A percentile compares a stretch with the other conserved stretches of the same genome.
Evolutionary conservation across 768 basidiomycete genomes (phyloP).

Genomic region (Sistotremastrum suecicum): DNA sequence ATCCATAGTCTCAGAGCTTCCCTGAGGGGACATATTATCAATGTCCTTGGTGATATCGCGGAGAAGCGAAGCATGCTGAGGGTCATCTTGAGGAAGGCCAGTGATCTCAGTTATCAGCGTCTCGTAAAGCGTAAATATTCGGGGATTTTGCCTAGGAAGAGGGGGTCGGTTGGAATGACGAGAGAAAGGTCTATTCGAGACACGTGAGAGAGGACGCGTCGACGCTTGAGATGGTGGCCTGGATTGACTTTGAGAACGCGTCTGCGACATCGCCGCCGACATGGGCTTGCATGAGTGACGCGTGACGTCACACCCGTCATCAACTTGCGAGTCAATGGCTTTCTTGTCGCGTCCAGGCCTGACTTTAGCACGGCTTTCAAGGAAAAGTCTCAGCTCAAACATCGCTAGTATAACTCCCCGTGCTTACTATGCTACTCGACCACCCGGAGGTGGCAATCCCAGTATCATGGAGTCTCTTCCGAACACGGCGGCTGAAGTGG

Average conservation of each 20-base stretch:
- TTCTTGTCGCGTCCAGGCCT: conserved; percentile 1
- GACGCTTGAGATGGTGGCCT: conserved; percentile 1
- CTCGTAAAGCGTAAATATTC: conserved; percentile 40
- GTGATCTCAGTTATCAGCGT: conserved; percentile 26
- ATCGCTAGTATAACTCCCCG: conserved; percentile 9
- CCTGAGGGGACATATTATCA: background rate
- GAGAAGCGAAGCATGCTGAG: conserved; percentile 5
- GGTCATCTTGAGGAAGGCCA: conserved; percentile 7
- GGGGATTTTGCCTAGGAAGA: conserved; percentile 35
- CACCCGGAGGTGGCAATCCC: conserved; percentile 11
- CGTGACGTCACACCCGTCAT: background rate
- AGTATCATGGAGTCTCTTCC: conserved; percentile 11
- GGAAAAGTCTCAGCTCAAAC: background rate
- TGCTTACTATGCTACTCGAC: conserved; percentile 18
- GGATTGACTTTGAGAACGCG: conserved; percentile 10
- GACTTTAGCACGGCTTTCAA: conserved; percentile 1
- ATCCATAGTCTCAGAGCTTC: background rate
- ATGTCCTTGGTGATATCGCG: background rate
- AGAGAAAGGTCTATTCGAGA: conserved; percentile 17
- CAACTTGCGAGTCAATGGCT: background rate
- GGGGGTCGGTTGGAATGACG: conserved; percentile 27
- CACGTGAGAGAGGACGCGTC: conserved; percentile 4
- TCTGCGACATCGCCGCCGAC: conserved; percentile 2
- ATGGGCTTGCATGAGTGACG: conserved; percentile 1
- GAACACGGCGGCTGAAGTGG: conserved; percentile 11